Conservation (phyloP, 2,329 filamentous ascomycete genomes). For the Dothidotthia symphoricarpi region DNA sequence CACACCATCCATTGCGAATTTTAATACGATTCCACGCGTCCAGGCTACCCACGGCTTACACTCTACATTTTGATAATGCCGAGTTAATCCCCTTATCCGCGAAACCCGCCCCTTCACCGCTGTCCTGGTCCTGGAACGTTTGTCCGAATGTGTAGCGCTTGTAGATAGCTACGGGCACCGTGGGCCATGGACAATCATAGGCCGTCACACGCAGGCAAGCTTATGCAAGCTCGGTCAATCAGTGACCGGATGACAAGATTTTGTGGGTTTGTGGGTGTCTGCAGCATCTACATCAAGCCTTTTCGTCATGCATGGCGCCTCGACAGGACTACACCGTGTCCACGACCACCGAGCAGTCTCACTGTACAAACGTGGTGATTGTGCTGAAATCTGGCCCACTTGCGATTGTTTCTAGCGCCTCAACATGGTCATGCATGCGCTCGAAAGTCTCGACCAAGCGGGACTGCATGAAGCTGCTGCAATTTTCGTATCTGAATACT, state of each 20-base stretch:
- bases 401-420: slow-evolving; percentile 16
- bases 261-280: neutral
- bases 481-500: slow-evolving; percentile 18
- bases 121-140: slow-evolving; percentile 16
- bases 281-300: slow-evolving; percentile 18
- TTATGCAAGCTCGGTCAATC: slow-evolving; percentile 13
- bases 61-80: slow-evolving; percentile 1
- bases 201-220: slow-evolving; percentile 9
- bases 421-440: slow-evolving; percentile 13
- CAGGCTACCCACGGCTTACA: slow-evolving; percentile 37
- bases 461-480: slow-evolving; percentile 16
- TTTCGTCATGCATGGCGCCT: slow-evolving; percentile 19
- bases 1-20: slow-evolving; percentile 21
- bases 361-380: slow-evolving; percentile 27
- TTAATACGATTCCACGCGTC: slow-evolving; percentile 5
- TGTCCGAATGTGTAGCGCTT: slow-evolving; percentile 13
- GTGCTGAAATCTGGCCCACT: slow-evolving; percentile 18
- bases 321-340: slow-evolving; percentile 10
- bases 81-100: slow-evolving; percentile 21
- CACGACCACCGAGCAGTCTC: slow-evolving; percentile 25
- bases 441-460: slow-evolving; percentile 14
- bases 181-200: neutral
- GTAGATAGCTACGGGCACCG: slow-evolving; percentile 12
- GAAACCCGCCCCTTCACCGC: slow-evolving; percentile 23
- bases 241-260: slow-evolving; percentile 1